A percentile compares a stretch with the other conserved stretches of the same genome.
Conservation (phyloP, 2,329 filamentous ascomycete genomes). For the Alternaria conjuncta region DNA sequence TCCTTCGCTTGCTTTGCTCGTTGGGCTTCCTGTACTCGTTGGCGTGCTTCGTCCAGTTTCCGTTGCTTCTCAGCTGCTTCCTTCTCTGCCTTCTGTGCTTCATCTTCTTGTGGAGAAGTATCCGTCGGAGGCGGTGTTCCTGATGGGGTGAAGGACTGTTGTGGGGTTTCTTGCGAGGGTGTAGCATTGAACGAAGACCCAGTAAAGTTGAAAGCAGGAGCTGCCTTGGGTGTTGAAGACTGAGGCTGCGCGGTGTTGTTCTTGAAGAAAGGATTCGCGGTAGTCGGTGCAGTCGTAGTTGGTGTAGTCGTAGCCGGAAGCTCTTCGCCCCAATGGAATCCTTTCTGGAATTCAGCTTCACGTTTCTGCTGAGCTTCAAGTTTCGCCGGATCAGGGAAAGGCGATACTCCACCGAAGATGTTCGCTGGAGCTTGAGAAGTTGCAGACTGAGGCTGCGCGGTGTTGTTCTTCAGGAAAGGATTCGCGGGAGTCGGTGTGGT, state of each 20-base stretch:
- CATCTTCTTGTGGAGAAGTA: slow-evolving; percentile 12
- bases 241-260: no score
- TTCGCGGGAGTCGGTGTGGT: neutral
- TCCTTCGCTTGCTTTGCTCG: slow-evolving; percentile 17
- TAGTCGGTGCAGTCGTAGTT: neutral
- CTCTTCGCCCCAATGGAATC: neutral
- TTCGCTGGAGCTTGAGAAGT: slow-evolving; percentile 1
- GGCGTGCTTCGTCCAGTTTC: slow-evolving; percentile 16
- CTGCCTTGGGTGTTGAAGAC: neutral
- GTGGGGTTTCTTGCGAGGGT: neutral
- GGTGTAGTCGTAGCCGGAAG: slow-evolving; percentile 2
- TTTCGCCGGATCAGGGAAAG: no score
- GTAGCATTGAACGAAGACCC: neutral
- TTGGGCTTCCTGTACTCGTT: slow-evolving; percentile 18
- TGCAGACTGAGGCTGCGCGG: neutral
- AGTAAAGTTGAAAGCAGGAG: slow-evolving; percentile 11
- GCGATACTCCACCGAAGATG: neutral
- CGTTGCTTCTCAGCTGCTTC: slow-evolving; percentile 19
- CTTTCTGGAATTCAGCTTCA: neutral
- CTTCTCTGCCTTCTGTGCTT: slow-evolving; percentile 6
- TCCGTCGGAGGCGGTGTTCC: slow-evolving; percentile 17
- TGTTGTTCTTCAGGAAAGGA: slow-evolving; percentile 4
- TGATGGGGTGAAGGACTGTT: slow-evolving; percentile 22
- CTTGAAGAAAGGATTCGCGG: no score
- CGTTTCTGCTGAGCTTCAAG: neutral